A percentile compares a stretch with the other conserved stretches of the same genome.
Conservation (phyloP, 1,139 yeast species). For the Kodamaea ohmeri region DNA sequence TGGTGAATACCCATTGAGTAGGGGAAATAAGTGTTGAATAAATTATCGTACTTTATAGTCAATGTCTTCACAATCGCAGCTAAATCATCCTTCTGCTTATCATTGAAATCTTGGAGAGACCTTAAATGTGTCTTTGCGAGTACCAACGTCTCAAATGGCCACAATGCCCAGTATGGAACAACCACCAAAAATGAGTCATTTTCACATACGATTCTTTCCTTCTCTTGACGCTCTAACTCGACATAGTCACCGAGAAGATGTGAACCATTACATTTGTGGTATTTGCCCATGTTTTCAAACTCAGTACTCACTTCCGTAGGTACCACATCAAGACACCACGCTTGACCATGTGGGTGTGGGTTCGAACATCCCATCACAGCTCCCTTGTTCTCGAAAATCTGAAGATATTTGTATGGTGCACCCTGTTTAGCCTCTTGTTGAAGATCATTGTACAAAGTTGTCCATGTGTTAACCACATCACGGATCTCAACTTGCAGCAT, state of each 20-base stretch:
- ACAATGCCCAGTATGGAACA: conserved; percentile 80
- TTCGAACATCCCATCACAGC: conserved; percentile 81
- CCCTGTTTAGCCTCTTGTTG: conserved; percentile 27
- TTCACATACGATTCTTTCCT: conserved; percentile 52
- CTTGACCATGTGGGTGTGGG: conserved; percentile 81
- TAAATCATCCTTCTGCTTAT: conserved; percentile 51
- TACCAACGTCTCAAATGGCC: conserved; percentile 77
- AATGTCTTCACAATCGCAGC: conserved; percentile 53
- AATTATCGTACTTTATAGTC: conserved; percentile 68
- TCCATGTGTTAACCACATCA: conserved; percentile 60
- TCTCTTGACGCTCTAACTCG: conserved; percentile 50
- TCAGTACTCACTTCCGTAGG: conserved; percentile 72
- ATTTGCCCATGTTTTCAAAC: conserved; percentile 48
- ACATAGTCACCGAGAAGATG: conserved; percentile 67
- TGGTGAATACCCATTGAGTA: conserved; percentile 83
- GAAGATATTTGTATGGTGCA: conserved; percentile 58
- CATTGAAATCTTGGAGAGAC: conserved; percentile 50
- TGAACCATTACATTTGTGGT: conserved; percentile 41
- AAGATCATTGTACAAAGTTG: conserved; percentile 37
- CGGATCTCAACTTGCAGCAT: conserved; percentile 48
- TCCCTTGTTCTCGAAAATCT: conserved; percentile 77
- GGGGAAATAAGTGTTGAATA: conserved; percentile 69
- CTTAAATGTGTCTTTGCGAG: conserved; percentile 54
- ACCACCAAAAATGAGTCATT: conserved; percentile 68
- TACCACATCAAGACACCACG: conserved; percentile 67